phyloP scores from a whole-genome alignment of 768 basidiomycete genomes.

The Pleurotus sapidus region DNA sequence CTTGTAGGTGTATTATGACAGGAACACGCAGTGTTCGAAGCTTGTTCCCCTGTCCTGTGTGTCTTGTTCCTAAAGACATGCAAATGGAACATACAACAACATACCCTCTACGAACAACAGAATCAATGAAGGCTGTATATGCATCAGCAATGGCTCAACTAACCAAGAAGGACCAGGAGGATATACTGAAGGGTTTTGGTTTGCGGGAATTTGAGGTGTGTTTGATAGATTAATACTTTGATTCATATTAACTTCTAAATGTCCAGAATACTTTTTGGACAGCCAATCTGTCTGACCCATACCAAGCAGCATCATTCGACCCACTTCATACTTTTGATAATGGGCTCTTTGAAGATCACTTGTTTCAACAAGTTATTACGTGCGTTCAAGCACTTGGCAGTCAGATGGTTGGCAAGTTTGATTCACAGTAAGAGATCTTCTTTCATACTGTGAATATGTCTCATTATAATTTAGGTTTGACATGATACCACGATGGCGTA shows the following conservation, averaged over 20 bases:
- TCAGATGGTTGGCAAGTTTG: conserved; percentile 12
- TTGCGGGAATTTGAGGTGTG: conserved; percentile 20
- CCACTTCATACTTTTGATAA: conserved; percentile 29
- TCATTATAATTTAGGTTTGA: background rate
- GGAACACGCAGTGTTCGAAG: conserved; percentile 25
- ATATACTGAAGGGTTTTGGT: conserved; percentile 16
- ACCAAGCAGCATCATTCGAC: conserved; percentile 33
- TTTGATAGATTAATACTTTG: conserved; percentile 5
- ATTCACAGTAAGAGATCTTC: conserved; percentile 20
- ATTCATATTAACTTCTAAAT: background rate
- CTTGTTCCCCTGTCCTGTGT: conserved; percentile 34
- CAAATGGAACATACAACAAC: conserved; percentile 18
- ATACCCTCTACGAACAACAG: conserved; percentile 14
- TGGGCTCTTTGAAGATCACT: conserved; percentile 31
- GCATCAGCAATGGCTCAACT: conserved; percentile 8
- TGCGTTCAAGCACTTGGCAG: conserved; percentile 13
- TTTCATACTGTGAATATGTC: background rate
- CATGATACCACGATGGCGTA: background rate
- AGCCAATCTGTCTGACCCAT: conserved; percentile 27
- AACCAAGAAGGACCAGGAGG: background rate
- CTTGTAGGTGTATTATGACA: conserved; percentile 33
- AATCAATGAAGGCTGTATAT: conserved; percentile 13
- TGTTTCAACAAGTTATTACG: conserved; percentile 22
- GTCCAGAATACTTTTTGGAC: conserved; percentile 39
- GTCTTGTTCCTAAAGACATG: conserved; percentile 26